Evolutionary conservation across 2,329 filamentous ascomycete species (phyloP), one percentile per base, ranked within the genome.

Genomic region (Beauveria caledonica): DNA sequence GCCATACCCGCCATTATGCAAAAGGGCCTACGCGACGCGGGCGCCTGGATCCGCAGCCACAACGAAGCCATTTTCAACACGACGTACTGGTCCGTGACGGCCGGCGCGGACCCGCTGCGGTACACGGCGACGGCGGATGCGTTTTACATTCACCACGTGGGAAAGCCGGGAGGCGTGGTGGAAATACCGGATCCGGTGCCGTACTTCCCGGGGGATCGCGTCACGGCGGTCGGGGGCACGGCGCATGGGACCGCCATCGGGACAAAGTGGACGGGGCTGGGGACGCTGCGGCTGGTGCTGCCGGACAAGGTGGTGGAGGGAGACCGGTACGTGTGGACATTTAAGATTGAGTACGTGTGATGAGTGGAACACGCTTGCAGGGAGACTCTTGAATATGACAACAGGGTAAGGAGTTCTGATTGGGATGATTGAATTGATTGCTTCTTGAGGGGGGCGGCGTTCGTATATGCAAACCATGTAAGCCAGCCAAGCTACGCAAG

Each of bases 1-100:
- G 78, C 74, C 0, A 80, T 86, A 40, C 71, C 80, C 3, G 73
- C 78, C 5, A 69, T 76, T 2, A 80, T 83, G 68, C 69, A 75
- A 39, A 67, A 72, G 0, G 76, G 78, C 63, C 68, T 86, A 17
- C 72, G 76, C 0, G 74, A 76, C 45, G 82, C 81, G 0, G 83
- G 83, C 0, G 63, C 55, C 1, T 85, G 82, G 82, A 82, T 85
- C 58, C 74, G 75, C 33, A 65, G 64, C 0, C 81, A 85, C 66
- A 76, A 61, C 2, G 81, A 85, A 66, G 80, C 80, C 2, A 76
- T 86, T 21, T 85, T 79, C 66, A 79, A 81, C 60, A 85, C 82
- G 5, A 82, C 77, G 1, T 83, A 81, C 65, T 82, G 79, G 79
- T 76, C 77, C 63, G 68, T 80, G 2, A 73, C 79, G 0, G 70